Base-by-base conservation (phyloP, 2,329 filamentous ascomycete species). In the Trichoderma afroharzianum region DNA sequence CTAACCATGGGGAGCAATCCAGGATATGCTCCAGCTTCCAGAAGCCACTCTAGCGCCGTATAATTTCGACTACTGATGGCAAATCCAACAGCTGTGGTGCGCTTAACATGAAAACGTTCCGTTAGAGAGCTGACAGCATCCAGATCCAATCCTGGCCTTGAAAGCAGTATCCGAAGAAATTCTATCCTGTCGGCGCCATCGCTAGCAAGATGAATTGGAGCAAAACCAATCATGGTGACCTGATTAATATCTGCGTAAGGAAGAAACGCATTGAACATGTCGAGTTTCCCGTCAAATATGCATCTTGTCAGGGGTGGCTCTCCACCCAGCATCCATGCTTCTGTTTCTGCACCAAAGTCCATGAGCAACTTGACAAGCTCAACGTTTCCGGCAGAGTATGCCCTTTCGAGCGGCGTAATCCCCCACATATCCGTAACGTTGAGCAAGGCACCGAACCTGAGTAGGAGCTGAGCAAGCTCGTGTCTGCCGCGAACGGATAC, bases 1-100 rank as follows among this genome's bases (percentile, higher is more conserved):
- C 53, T 63, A 15, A 67, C 53, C 36, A 53, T 64, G 33, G 69
- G 61, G 4, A 77, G 63, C 12, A 68, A 26, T 8, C 74, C 70
- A 18, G 72, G 70, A 24, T 71, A 68, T 1, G 75, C 76, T 18
- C 71, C 73, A 4, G 58, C 74, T 18, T 76, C 32, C 8, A 73
- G n/a, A 18, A 77, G 73, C n/a, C 73, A 61, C 3, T 75, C 71
- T 1, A 75, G 39, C 2, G 64, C 72, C 6, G 55, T 55, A 18
- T 72, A 71, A 15, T 73, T 72, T 5, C 59, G 47, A 6, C 63
- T 57, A 1, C 55, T 53, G 21, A 76, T 68, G 47, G 74, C 73
- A 32, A 67, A 59, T 28, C 71, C 67, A 6, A 77, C 36, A 21
- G 62, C 73, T 8, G 50, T 71, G 2, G 58, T 36, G 8, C 62